These are phyloP conservation scores for Phytophthora tubulina DNA, from an alignment of 352 stramenopile species.

Conservation along the genomic window DNA sequence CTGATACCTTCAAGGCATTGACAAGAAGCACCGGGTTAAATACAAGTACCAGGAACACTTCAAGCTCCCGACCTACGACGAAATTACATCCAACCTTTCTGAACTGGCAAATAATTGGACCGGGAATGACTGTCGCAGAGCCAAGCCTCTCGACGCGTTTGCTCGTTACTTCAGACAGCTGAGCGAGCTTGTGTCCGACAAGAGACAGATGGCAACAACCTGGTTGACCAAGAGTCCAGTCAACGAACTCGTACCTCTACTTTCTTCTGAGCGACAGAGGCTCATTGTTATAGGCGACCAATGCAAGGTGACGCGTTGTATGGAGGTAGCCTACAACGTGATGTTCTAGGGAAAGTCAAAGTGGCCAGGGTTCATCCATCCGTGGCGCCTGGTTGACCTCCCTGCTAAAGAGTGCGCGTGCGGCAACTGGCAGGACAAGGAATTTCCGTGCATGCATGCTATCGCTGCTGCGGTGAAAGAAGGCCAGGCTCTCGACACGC, in stretches of 20 bases:
- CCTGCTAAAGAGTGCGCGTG: constrained; percentile 1
- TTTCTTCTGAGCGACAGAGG: not conserved
- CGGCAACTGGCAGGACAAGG: not conserved
- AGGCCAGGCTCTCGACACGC: not conserved
- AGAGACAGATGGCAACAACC: not conserved
- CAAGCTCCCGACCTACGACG: constrained; percentile 24
- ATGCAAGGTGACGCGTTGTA: constrained; percentile 2
- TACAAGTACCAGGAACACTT: constrained; percentile 30
- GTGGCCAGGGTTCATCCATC: not conserved
- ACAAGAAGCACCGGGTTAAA: constrained; percentile 33
- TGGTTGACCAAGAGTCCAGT: constrained; percentile 6
- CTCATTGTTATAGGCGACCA: not conserved
- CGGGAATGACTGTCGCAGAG: constrained; percentile 21
- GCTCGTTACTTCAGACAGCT: constrained; percentile 20
- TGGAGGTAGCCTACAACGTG: constrained; percentile 11
- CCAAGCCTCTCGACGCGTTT: constrained; percentile 30
- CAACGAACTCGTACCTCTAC: not conserved
- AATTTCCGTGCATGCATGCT: not conserved
- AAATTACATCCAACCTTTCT: constrained; percentile 35
- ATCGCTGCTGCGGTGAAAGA: not conserved
- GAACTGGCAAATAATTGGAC: constrained; percentile 40
- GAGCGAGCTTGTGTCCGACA: constrained; percentile 4
- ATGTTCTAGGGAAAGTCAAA: not conserved
- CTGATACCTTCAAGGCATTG: constrained; percentile 16
- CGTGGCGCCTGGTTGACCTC: constrained; percentile 5